These are phyloP conservation scores for Talaromyces sp. DNA, from an alignment of 2,329 filamentous ascomycete genomes.

Conservation along the genomic window DNA sequence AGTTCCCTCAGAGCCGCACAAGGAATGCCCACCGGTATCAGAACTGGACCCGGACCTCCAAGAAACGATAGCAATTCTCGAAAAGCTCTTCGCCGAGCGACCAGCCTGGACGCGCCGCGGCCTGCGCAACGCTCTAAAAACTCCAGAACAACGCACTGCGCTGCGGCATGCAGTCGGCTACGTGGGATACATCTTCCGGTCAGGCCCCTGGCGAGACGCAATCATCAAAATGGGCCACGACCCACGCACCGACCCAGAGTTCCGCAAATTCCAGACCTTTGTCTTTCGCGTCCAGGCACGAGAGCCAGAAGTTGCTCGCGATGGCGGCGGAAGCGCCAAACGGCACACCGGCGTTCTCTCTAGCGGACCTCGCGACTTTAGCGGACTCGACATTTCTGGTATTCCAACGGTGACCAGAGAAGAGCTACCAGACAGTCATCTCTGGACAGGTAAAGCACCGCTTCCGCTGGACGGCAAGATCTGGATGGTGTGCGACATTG, in stretches of 20 bases:
- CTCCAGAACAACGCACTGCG: conserved; percentile 46
- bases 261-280: conserved; percentile 80
- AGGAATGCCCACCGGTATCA: conserved; percentile 48
- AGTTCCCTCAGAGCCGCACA: conserved; percentile 58
- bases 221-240: conserved; percentile 83
- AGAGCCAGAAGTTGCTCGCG: conserved; percentile 27
- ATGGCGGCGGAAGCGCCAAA: conserved; percentile 24
- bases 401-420: conserved; percentile 8
- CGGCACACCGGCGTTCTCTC: conserved; percentile 14
- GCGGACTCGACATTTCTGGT: conserved; percentile 8
- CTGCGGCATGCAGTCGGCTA: conserved; percentile 76
- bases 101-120: conserved; percentile 85
- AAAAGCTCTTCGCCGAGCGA: conserved; percentile 62
- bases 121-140: conserved; percentile 64
- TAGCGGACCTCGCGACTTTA: conserved; percentile 9
- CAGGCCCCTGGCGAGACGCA: conserved; percentile 85
- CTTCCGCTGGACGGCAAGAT: conserved; percentile 78
- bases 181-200: conserved; percentile 86
- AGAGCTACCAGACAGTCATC: conserved; percentile 44
- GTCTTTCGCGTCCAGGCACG: conserved; percentile 66
- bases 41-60: conserved; percentile 55
- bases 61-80: conserved; percentile 60
- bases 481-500: conserved; percentile 92
- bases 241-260: conserved; percentile 69
- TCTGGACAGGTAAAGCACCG: conserved; percentile 71